Percentiles rank a stretch among this genome's conserved stretches.
phyloP scores from a whole-genome alignment of 805 yeast genomes.

The Cyberlindnera americana region DNA sequence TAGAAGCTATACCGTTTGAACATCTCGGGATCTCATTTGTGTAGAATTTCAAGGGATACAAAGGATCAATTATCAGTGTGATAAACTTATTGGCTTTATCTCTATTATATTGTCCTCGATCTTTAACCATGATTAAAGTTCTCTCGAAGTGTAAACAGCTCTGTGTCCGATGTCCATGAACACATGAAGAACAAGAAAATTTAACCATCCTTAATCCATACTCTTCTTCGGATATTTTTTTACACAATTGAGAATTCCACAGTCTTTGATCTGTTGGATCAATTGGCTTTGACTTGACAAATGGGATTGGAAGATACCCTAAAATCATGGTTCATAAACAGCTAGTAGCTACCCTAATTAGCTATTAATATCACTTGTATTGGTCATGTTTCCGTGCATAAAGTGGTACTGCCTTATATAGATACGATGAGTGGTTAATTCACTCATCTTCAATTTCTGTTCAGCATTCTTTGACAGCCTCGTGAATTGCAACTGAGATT shows the following conservation, averaged over 20 bases:
- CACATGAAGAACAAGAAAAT: conserved; percentile 1
- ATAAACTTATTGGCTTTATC: neutral
- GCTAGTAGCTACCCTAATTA: too few relatives aligned
- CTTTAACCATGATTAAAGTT: conserved; percentile 3
- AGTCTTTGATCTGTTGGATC: neutral
- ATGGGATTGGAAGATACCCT: neutral
- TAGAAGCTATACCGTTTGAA: neutral
- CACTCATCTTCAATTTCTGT: too few relatives aligned
- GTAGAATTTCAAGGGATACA: neutral
- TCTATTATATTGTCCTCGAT: neutral
- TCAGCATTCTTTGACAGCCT: too few relatives aligned
- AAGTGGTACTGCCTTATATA: too few relatives aligned
- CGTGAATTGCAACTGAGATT: too few relatives aligned
- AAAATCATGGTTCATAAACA: neutral
- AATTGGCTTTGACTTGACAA: neutral
- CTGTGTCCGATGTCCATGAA: neutral
- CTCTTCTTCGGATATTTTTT: neutral
- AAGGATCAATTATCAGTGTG: neutral
- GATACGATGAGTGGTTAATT: too few relatives aligned
- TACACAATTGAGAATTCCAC: neutral
- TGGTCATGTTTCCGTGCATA: too few relatives aligned
- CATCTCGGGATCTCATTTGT: neutral
- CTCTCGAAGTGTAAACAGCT: neutral
- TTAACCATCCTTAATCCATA: neutral
- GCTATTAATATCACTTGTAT: too few relatives aligned